Evolutionary conservation across 2,329 filamentous ascomycete species (phyloP).

Genomic region (Ophiostoma angusticollis): DNA sequence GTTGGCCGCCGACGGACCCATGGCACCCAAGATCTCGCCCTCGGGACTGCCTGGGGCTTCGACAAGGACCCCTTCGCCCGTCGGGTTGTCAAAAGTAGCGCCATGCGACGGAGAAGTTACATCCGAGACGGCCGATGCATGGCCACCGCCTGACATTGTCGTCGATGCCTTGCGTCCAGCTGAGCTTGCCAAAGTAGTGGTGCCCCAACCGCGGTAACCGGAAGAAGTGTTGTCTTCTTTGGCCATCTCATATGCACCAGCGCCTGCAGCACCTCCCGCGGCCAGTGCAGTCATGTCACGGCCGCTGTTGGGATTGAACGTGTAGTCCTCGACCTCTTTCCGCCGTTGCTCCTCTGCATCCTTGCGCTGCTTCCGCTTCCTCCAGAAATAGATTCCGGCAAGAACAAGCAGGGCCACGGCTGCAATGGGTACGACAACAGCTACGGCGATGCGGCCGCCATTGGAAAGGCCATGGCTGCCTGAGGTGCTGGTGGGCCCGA

Average conservation of each 20-base stretch:
- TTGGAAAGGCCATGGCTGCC: constrained; percentile 38
- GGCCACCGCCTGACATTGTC: constrained; percentile 66
- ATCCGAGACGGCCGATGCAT: constrained; percentile 59
- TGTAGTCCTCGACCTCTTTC: constrained; percentile 95
- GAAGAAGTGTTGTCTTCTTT: constrained; percentile 57
- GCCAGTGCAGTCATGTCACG: constrained; percentile 52
- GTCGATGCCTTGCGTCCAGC: constrained; percentile 77
- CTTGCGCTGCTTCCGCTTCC: constrained; percentile 75
- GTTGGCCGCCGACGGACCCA: constrained; percentile 58
- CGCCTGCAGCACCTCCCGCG: constrained; percentile 23
- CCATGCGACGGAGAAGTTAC: constrained; percentile 54
- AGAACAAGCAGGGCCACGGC: constrained; percentile 72
- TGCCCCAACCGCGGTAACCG: constrained; percentile 92
- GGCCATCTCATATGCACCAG: constrained; percentile 56
- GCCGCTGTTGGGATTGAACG: constrained; percentile 95
- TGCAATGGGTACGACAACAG: constrained; percentile 85
- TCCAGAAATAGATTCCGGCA: constrained; percentile 71
- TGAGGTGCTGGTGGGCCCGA: constrained; percentile 17
- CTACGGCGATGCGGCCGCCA: constrained; percentile 71
- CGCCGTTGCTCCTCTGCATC: constrained; percentile 75
- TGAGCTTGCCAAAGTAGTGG: constrained; percentile 53
- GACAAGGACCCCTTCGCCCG: constrained; percentile 50
- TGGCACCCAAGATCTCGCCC: constrained; percentile 69
- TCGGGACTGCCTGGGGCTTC: constrained; percentile 47
- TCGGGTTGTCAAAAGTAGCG: constrained; percentile 52